Evolutionary conservation across 148 eudicot species (phyloP).

Genomic region (Talinum fruticosum): DNA sequence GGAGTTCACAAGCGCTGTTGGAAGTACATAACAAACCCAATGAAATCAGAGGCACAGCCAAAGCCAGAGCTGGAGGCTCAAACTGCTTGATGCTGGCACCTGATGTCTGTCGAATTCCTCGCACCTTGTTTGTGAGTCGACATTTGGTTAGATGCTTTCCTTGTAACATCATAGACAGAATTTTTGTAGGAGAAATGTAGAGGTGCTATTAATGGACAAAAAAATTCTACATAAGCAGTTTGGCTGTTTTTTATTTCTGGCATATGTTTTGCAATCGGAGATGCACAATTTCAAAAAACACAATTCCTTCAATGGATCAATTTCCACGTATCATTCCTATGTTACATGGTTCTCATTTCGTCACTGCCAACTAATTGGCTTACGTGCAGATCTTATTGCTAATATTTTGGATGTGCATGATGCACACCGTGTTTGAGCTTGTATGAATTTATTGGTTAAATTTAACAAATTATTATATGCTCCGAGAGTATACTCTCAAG

Average conservation of each 20-base stretch:
- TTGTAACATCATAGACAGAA: background rate
- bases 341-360: background rate
- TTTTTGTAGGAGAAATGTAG: slow-evolving; percentile 19
- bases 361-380: background rate
- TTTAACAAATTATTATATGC: too few relatives aligned
- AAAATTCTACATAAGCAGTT: slow-evolving; percentile 1
- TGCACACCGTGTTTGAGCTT: too few relatives aligned
- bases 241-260: background rate
- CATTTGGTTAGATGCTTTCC: slow-evolving; percentile 7
- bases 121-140: slow-evolving; percentile 3
- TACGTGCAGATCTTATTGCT: background rate
- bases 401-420: background rate
- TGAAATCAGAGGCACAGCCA: slow-evolving; percentile 36
- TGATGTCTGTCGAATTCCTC: background rate
- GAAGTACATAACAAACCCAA: slow-evolving; percentile 57
- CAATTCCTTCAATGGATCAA: background rate
- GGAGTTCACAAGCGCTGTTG: slow-evolving; percentile 98
- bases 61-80: slow-evolving; percentile 45
- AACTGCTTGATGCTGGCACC: slow-evolving; percentile 36
- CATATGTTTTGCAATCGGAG: background rate
- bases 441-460: background rate
- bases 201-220: background rate
- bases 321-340: background rate
- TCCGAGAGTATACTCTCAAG: too few relatives aligned
- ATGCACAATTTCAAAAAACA: background rate